phyloP scores from a whole-genome alignment of 1,284 basidiomycete species.

The Sanghuangporus weigelae region DNA sequence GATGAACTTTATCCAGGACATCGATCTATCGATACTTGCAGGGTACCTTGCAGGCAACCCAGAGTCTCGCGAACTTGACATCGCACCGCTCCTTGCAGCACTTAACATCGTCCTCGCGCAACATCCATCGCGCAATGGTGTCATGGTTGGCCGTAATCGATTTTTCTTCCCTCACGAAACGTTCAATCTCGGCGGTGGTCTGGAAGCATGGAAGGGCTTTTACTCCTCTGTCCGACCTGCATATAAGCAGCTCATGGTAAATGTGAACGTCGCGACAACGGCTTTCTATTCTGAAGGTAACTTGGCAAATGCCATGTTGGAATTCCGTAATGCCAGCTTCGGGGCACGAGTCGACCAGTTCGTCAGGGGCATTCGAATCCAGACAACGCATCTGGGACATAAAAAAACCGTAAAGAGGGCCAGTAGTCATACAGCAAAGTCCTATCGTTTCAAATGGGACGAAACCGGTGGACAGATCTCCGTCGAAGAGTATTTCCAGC shows the following conservation, averaged over 20 bases:
- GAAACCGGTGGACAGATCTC: constrained; percentile 44
- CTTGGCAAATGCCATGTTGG: constrained; percentile 49
- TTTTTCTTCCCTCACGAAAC: constrained; percentile 64
- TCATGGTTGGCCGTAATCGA: constrained; percentile 69
- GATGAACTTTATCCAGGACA: constrained; percentile 50
- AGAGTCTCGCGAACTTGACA: constrained; percentile 57
- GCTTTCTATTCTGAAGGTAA: constrained; percentile 68
- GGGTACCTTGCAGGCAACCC: constrained; percentile 56
- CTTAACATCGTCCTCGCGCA: constrained; percentile 67
- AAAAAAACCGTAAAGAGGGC: constrained; percentile 56
- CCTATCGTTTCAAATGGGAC: constrained; percentile 50
- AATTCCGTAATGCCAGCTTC: constrained; percentile 47
- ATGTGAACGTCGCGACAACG: constrained; percentile 73
- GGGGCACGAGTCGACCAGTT: constrained; percentile 48
- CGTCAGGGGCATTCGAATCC: constrained; percentile 53
- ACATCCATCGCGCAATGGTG: constrained; percentile 53
- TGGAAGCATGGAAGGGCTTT: constrained; percentile 69
- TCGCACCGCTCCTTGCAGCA: constrained; percentile 63
- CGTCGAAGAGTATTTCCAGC: constrained; percentile 58
- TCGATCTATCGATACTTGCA: constrained; percentile 53
- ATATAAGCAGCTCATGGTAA: constrained; percentile 71
- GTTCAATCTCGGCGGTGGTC: constrained; percentile 48
- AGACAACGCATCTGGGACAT: constrained; percentile 51
- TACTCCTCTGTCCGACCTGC: constrained; percentile 71
- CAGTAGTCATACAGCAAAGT: constrained; percentile 39